Percentiles rank a stretch among this genome's conserved stretches.
phyloP scores from a whole-genome alignment of 139 green algal genomes.

The Gonium pectorale region DNA sequence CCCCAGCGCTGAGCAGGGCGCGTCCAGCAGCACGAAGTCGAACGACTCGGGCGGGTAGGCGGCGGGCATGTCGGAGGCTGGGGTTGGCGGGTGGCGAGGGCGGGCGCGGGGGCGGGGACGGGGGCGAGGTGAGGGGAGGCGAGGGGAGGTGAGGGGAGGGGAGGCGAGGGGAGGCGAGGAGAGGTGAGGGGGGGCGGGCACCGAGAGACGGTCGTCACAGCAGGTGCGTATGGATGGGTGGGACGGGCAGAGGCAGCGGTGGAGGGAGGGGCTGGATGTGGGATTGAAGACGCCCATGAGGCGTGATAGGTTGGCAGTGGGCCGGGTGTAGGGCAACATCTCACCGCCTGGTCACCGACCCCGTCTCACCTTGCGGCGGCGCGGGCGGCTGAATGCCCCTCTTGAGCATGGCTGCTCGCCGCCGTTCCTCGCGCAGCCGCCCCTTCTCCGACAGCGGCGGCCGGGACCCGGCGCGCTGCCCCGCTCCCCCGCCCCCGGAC shows the following conservation, averaged over 20 bases:
- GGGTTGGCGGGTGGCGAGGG: background rate
- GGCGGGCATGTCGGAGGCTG: background rate
- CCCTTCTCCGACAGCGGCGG: slow-evolving; percentile 37
- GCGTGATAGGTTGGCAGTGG: too few relatives aligned
- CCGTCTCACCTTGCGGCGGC: background rate
- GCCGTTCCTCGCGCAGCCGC: slow-evolving; percentile 42
- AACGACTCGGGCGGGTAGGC: slow-evolving; percentile 80
- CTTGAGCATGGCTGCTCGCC: slow-evolving; percentile 42
- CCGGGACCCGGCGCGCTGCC: background rate
- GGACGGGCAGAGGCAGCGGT: too few relatives aligned
- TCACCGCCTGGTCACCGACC: background rate
- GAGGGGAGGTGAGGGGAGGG: background rate
- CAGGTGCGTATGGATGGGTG: too few relatives aligned
- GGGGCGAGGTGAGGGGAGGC: background rate
- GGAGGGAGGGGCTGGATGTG: too few relatives aligned
- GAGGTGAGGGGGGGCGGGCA: background rate
- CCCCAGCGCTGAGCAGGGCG: slow-evolving; percentile 91
- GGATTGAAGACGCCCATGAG: too few relatives aligned
- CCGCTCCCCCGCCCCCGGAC: too few relatives aligned
- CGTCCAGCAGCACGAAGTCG: slow-evolving; percentile 91
- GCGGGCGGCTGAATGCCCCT: slow-evolving; percentile 43
- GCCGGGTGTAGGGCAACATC: too few relatives aligned
- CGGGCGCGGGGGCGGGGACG: background rate
- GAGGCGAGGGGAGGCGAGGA: background rate
- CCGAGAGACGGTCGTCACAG: too few relatives aligned